Evolutionary conservation across 805 yeast species (phyloP).

Genomic region (Metschnikowia aberdeeniae): DNA sequence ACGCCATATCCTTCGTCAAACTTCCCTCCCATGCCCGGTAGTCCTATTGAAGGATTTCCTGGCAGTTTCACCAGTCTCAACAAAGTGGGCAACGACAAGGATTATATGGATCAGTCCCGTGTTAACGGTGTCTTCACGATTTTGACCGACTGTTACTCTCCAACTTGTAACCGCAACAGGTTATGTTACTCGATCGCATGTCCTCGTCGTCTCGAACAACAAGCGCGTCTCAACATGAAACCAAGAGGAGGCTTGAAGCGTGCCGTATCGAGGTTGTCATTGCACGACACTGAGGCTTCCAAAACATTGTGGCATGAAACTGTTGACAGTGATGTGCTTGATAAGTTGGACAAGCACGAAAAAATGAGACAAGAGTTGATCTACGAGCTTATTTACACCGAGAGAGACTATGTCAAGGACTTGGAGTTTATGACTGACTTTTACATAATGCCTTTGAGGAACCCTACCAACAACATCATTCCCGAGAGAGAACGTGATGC

Average conservation of each 20-base stretch:
- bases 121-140: slow-evolving; percentile 93
- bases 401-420: slow-evolving; percentile 92
- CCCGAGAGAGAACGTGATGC: slow-evolving; percentile 87
- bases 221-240: slow-evolving; percentile 83
- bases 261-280: slow-evolving; percentile 64
- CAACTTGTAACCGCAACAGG: slow-evolving; percentile 86
- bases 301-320: slow-evolving; percentile 92
- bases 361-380: slow-evolving; percentile 93
- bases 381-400: slow-evolving; percentile 89
- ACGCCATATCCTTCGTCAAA: slow-evolving; percentile 19
- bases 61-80: slow-evolving; percentile 16
- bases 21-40: slow-evolving; percentile 16
- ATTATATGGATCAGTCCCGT: slow-evolving; percentile 25
- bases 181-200: slow-evolving; percentile 94
- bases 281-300: slow-evolving; percentile 66
- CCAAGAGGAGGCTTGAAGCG: slow-evolving; percentile 81
- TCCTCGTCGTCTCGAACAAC: slow-evolving; percentile 93
- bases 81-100: slow-evolving; percentile 13
- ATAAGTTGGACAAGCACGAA: slow-evolving; percentile 74
- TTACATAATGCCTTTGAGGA: slow-evolving; percentile 87
- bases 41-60: slow-evolving; percentile 14
- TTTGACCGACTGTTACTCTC: slow-evolving; percentile 92
- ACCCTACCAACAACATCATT: slow-evolving; percentile 67
- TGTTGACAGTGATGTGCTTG: slow-evolving; percentile 76
- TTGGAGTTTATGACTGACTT: slow-evolving; percentile 89